Evolutionary conservation across 139 green algal genomes (phyloP), one percentile per base, ranked within the genome.

Genomic region (Volvox reticuliferus): DNA sequence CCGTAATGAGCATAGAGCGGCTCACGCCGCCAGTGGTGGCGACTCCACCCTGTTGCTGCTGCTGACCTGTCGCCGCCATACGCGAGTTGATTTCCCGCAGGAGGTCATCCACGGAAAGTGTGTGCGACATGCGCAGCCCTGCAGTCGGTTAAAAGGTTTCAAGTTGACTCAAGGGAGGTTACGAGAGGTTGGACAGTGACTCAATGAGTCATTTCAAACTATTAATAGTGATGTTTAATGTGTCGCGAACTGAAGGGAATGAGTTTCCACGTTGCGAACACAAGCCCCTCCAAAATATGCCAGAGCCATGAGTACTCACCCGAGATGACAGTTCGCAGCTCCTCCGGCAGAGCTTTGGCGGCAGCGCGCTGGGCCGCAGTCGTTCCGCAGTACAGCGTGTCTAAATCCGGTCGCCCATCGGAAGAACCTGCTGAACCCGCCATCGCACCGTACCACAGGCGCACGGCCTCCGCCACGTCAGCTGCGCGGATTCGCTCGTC

Each of bases 401-500:
- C 75, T 50, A 90, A 44, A 35, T 90, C 86, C 0, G 55, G 86
- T 30, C 86, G 55, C 14, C 86, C 86, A 76, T 84, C 86, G 30
- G 44, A 68, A 24, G 44, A 82, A 5, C 88, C 36, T 21, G 75
- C 75, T 21, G 30, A 67, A 2, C 82, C 89, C 63, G 82, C 32
- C 87, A 92, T 92, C 33, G 91, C 84, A 28, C 77, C 77, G 44
- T 92, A 94, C 92, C 92, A 94, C 67, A 94, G 82, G 33, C 92
- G 89, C 62, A 91, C 80, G 20, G 78, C 78, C 88, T 88, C 65
- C 26, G 79, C 44, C 78, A 91, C 97, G 83, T 99, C 95, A 3
- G 82, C 63, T 65, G 93, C 91, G 28, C 22, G 36, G 32, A 97
- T 93, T 61, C 91, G 63, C 22, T 93, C 84, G n/a, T 77, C 79